Evolutionary conservation across 1,284 basidiomycete species (phyloP), one percentile per base, ranked within the genome.

Genomic region (Paramarasmius palmivorus): DNA sequence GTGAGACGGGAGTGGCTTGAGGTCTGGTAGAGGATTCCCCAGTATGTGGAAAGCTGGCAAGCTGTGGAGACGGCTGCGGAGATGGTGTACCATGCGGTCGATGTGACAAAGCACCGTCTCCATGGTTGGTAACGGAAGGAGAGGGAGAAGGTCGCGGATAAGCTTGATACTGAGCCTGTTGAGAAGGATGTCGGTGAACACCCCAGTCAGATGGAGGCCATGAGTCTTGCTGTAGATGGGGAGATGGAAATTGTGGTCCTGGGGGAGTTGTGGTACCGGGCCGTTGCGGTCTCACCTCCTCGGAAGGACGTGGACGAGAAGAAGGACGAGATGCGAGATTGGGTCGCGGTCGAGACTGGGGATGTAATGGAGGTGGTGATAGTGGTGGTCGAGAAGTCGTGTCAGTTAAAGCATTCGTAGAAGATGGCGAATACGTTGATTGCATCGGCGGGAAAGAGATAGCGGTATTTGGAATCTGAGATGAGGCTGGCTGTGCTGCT

Each of bases 191-290:
- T 25, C 36, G 40, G 39, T 42, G 45, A 19, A 29, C 29, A 10
- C 47, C 64, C 78, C 79, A 81, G 41, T 80, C 76, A 7, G 72
- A 60, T 40, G 79, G 77, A 34, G 79, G 76, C 78, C 78, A 79
- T 49, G 65, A 63, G 53, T 53, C 35, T 35, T 38, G 29, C 47
- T 72, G 72, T 25, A 68, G 61, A 59, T 65, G 67, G n/a, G 63
- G 44, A 15, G 64, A 63, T n/a, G 55, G 55, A 29, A 57, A 39
- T 49, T 62, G 57, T 20, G 56, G 40, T 10, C 49, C 35, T 37
- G 37, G 46, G 46, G 44, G 23, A 23, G 41, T 52, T 49, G 45
- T 40, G 23, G 54, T 50, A 22, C 36, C 22, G 37, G 49, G 19
- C 22, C 55, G 59, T 3, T 56, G 57, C 19, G 56, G 59, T 39